Base-by-base conservation (phyloP, 306 rosid species). In the Arachis hypogaea region DNA sequence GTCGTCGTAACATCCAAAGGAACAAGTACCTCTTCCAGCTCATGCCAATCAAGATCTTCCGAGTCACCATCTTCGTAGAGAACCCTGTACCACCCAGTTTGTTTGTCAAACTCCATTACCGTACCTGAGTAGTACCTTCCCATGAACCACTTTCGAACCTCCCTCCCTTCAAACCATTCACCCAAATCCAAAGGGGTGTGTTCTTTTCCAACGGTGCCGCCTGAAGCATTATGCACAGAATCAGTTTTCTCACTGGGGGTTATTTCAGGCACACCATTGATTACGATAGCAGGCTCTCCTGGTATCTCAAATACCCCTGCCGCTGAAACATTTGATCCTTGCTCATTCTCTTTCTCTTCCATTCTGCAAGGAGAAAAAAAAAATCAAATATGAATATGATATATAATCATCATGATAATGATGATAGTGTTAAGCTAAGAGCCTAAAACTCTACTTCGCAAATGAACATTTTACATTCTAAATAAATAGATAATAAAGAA, bases 1-100 rank as follows among this genome's bases (percentile, higher is more conserved):
- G 94, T 85, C 73, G 89, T 58, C 49, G 88, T 73, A 65, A 86
- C 83, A 46, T 91, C 98, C 80, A 91, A 59, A 66, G 98, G 98
- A 78, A 74, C 82, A 49, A 93, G 89, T 82, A 91, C 84, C 81
- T 78, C 86, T 83, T 86, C 82, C 80, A 93, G 78, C 82, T 87
- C 92, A n/a, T 47, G 71, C 97, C 96, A 91, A 61, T 91, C 92
- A 7, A 93, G 91, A 83, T 93, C 97, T 83, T 91, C 97, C 2
- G 81, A 75, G 70, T 89, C 97, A 9, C 94, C 96, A 59, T 93
- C 97, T 81, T 91, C 97, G 56, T 93, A 93, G 47, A 66, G 83
- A 62, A 93, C 91, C 75, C 91, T 86, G 75, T 79, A 93, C 97
- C 97, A 86, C 49, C 96, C 86, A 4, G 81, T 8, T 44, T 79